Evolutionary conservation across 768 basidiomycete genomes (phyloP), one percentile per base, ranked within the genome.

Genomic region (Tephrocybe sp.): DNA sequence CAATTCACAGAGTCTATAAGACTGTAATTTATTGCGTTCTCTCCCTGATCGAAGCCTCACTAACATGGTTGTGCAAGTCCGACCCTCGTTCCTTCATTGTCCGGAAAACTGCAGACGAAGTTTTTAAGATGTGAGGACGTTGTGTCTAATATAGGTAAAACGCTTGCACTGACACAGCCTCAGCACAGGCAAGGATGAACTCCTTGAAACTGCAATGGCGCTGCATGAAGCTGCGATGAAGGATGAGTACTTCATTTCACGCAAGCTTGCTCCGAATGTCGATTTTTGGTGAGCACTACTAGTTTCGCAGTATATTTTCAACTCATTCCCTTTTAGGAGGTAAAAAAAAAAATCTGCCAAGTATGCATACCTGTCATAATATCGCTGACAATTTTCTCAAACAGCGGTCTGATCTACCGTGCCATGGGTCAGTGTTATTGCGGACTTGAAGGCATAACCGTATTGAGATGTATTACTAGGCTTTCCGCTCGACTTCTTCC

Each of bases 401-500:
- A 34, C 58, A 93, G 90, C 58, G 90, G 91, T 7, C 68, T 94
- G 51, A 94, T 95, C 60, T 95, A 95, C 67, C 88, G 90, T 44
- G 90, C 90, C 18, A 93, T 93, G 91, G 91, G 90, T 90, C 67
- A 57, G 45, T 30, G 32, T 26, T 32, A 33, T 21, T 23, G 50
- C 30, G 20, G 23, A 23, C 42, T 36, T 20, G 28, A n/a, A 23
- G 7, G 12, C 21, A 30, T 14, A 53, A 47, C 34, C 49, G 36
- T 40, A 30, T 53, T 34, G 45, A n/a, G n/a, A 28, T 46, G 34
- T 46, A 57, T 30, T 53, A 57, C 25, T 55, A 90, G 90, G 93
- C 38, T 95, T 95, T 79, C 93, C 93, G 1, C 77, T 90, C 58
- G 93, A 96, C 71, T 95, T 90, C 68, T 95, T 94, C 83, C 93